A percentile compares a stretch with the other conserved stretches of the same genome.
Evolutionary conservation across 2,329 filamentous ascomycete genomes (phyloP).

Genomic region (Xenoacremonium recifei): DNA sequence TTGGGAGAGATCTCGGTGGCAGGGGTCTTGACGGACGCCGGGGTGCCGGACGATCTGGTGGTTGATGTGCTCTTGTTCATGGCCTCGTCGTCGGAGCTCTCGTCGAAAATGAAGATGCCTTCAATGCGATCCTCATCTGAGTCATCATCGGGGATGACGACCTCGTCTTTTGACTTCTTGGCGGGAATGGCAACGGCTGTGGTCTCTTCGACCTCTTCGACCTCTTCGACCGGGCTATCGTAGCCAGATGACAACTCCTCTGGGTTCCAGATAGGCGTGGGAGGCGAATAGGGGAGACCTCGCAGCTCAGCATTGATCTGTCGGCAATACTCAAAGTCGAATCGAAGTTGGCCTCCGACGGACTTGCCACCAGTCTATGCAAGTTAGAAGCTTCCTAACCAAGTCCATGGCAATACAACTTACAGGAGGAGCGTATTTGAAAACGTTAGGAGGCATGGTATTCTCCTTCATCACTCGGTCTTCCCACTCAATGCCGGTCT

Average conservation of each 20-base stretch:
- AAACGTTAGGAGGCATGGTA: slow-evolving; percentile 31
- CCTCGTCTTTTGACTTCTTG: too few relatives aligned
- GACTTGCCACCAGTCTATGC: slow-evolving; percentile 36
- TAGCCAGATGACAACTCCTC: not conserved
- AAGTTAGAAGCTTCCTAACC: slow-evolving; percentile 4
- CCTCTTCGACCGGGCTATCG: not conserved
- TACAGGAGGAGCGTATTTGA: slow-evolving; percentile 49
- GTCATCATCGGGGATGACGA: too few relatives aligned
- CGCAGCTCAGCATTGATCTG: slow-evolving; percentile 32
- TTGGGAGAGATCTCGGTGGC: too few relatives aligned
- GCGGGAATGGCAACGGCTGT: too few relatives aligned
- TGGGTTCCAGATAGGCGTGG: too few relatives aligned
- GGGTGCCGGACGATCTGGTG: too few relatives aligned
- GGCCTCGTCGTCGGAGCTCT: too few relatives aligned
- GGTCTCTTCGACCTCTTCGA: too few relatives aligned
- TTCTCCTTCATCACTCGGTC: slow-evolving; percentile 42
- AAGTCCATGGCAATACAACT: slow-evolving; percentile 16
- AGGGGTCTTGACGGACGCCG: too few relatives aligned
- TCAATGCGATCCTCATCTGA: too few relatives aligned
- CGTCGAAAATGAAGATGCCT: too few relatives aligned
- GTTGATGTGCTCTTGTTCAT: too few relatives aligned
- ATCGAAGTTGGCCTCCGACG: slow-evolving; percentile 33
- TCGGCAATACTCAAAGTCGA: slow-evolving; percentile 31
- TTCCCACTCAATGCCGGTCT: slow-evolving; percentile 61
- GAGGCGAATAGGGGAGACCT: slow-evolving; percentile 26